Evolutionary conservation across 768 basidiomycete genomes (phyloP).

Genomic region (Brasilioporus rufonigricans): DNA sequence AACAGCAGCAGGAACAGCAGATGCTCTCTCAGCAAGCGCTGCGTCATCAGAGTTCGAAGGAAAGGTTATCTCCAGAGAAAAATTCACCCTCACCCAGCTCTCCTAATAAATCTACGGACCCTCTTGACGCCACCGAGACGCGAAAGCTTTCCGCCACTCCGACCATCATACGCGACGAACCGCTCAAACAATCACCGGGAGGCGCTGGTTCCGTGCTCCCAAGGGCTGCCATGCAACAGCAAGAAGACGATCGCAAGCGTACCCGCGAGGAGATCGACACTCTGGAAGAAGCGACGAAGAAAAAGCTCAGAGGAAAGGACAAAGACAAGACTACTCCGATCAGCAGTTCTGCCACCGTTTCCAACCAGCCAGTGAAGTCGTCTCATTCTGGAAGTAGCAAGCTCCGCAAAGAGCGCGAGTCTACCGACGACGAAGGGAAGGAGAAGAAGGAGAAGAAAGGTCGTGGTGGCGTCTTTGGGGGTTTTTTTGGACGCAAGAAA

Average conservation of each 20-base stretch:
- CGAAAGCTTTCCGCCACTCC: constrained; percentile 78
- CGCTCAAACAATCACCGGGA: constrained; percentile 17
- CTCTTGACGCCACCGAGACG: constrained; percentile 68
- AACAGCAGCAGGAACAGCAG: constrained; percentile 35
- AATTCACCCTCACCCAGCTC: constrained; percentile 30
- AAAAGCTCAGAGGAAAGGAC: constrained; percentile 50
- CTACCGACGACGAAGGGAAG: constrained; percentile 47
- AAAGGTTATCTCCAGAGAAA: constrained; percentile 39
- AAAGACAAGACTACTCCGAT: constrained; percentile 43
- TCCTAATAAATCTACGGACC: constrained; percentile 49
- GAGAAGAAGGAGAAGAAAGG: constrained; percentile 63
- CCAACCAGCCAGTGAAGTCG: constrained; percentile 19
- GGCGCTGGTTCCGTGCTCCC: constrained; percentile 32
- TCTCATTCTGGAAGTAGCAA: constrained; percentile 27
- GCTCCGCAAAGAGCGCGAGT: constrained; percentile 45
- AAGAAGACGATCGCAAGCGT: constrained; percentile 55
- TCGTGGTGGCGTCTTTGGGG: constrained; percentile 70
- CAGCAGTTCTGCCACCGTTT: constrained; percentile 25
- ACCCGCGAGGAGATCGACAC: constrained; percentile 48
- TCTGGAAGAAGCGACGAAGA: constrained; percentile 43
- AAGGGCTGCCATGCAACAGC: constrained; percentile 41
- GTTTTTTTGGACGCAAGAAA: constrained; percentile 74
- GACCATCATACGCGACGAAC: constrained; percentile 61
- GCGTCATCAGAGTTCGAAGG: constrained; percentile 46
- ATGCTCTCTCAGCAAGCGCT: constrained; percentile 31